Evolutionary conservation across 148 eudicot genomes (phyloP).

Genomic region (Silene conica): DNA sequence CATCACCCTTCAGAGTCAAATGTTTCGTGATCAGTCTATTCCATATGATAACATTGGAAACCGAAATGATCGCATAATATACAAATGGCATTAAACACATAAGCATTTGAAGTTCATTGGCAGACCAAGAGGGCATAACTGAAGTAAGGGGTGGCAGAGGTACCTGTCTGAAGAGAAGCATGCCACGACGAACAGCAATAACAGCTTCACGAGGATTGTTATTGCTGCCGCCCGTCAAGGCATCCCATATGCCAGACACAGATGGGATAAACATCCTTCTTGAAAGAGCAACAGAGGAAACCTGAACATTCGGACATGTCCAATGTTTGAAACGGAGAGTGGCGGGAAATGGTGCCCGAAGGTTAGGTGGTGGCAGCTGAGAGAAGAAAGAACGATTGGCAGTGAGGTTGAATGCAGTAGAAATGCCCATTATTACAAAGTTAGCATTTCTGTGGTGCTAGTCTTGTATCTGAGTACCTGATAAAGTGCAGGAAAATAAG

Average conservation of each 20-base stretch:
- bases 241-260: slow-evolving; percentile 82
- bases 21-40: not conserved
- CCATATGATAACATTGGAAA: no score
- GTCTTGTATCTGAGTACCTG: no score
- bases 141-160: no score
- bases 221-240: slow-evolving; percentile 56
- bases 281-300: slow-evolving; percentile 25
- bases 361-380: not conserved
- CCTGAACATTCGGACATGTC: not conserved
- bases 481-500: not conserved
- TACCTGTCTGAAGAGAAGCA: slow-evolving; percentile 79
- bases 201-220: slow-evolving; percentile 51
- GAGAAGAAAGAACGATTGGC: slow-evolving; percentile 4
- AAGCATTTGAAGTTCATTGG: no score
- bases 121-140: no score
- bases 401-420: slow-evolving; percentile 7
- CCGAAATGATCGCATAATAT: no score
- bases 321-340: slow-evolving; percentile 7
- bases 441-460: not conserved
- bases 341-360: slow-evolving; percentile 17
- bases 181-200: slow-evolving; percentile 67
- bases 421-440: slow-evolving; percentile 11
- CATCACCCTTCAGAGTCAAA: slow-evolving; percentile 65
- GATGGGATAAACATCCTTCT: slow-evolving; percentile 49
- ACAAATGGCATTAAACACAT: no score